A percentile compares a stretch with the other conserved stretches of the same genome.
phyloP scores from a whole-genome alignment of 2,329 filamentous ascomycete species.

The Fonsecaea nubica region DNA sequence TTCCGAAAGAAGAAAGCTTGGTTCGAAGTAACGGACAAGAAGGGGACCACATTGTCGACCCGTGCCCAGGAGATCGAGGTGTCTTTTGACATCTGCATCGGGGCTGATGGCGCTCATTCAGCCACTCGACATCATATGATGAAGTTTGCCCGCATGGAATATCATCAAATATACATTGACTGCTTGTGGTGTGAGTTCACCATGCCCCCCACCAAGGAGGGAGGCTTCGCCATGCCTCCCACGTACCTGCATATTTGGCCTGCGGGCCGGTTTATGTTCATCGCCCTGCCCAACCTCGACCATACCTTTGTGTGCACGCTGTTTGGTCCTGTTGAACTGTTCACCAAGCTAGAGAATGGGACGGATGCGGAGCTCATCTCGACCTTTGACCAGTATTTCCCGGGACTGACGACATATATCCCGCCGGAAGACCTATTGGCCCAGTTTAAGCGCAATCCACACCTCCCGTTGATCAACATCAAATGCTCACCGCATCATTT shows the following conservation, averaged over 20 bases:
- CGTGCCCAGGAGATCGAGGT: slow-evolving; percentile 78
- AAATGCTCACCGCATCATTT: slow-evolving; percentile 92
- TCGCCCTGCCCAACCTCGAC: slow-evolving; percentile 87
- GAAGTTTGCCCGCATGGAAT: slow-evolving; percentile 91
- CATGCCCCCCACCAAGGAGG: slow-evolving; percentile 62
- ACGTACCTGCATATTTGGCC: slow-evolving; percentile 99
- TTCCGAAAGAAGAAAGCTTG: slow-evolving; percentile 80
- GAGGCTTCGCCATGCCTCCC: slow-evolving; percentile 78
- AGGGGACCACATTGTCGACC: slow-evolving; percentile 26
- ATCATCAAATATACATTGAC: slow-evolving; percentile 93
- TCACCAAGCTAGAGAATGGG: slow-evolving; percentile 69
- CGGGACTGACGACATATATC: slow-evolving; percentile 72
- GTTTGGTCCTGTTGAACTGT: slow-evolving; percentile 78
- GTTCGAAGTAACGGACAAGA: slow-evolving; percentile 69
- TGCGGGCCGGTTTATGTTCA: slow-evolving; percentile 94
- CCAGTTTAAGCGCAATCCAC: slow-evolving; percentile 82
- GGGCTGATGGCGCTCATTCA: slow-evolving; percentile 94
- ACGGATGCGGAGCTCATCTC: slow-evolving; percentile 61
- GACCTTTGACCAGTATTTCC: slow-evolving; percentile 86
- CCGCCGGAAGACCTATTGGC: slow-evolving; percentile 69
- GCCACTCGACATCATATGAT: slow-evolving; percentile 91
- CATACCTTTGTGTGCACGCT: slow-evolving; percentile 94
- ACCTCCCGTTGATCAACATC: slow-evolving; percentile 89
- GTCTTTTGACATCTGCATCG: slow-evolving; percentile 89
- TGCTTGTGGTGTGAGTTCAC: slow-evolving; percentile 97